Conservation (phyloP, 1,284 basidiomycete genomes). For the Malassezia vespertilionis region DNA sequence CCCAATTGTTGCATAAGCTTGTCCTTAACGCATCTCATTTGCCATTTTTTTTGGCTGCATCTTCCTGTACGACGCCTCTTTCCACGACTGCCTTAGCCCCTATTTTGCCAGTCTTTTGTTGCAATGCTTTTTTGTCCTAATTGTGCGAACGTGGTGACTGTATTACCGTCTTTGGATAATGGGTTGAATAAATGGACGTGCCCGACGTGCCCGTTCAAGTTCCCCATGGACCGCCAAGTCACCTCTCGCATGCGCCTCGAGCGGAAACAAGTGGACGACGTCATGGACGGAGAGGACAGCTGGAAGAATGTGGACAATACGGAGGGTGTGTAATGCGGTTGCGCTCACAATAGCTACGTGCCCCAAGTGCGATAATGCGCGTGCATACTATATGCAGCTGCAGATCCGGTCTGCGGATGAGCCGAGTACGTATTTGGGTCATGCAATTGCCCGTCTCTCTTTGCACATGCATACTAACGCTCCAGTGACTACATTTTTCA, state of each 20-base stretch:
- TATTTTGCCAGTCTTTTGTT: too few relatives aligned
- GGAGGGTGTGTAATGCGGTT: conserved; percentile 45
- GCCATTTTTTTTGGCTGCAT: not conserved
- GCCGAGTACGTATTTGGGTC: conserved; percentile 36
- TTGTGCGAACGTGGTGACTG: conserved; percentile 79
- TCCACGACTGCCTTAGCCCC: too few relatives aligned
- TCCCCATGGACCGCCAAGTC: conserved; percentile 71
- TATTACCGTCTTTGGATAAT: conserved; percentile 52
- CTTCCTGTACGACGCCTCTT: not conserved
- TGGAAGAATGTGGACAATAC: conserved; percentile 94
- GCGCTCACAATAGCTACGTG: conserved; percentile 51
- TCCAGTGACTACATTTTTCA: conserved; percentile 43
- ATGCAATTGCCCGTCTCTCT: too few relatives aligned
- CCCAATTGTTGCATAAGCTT: too few relatives aligned
- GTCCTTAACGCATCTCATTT: not conserved
- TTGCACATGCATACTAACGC: not conserved
- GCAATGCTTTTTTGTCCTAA: conserved; percentile 86
- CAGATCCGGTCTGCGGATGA: conserved; percentile 76
- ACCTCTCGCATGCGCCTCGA: conserved; percentile 33
- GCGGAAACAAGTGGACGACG: conserved; percentile 37
- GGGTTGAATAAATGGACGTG: conserved; percentile 75
- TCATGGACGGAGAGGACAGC: conserved; percentile 57
- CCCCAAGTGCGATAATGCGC: conserved; percentile 75
- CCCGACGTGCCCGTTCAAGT: conserved; percentile 87
- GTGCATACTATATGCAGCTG: conserved; percentile 88